Conservation (phyloP, 2,329 filamentous ascomycete genomes). For the Penicillium sp. region DNA sequence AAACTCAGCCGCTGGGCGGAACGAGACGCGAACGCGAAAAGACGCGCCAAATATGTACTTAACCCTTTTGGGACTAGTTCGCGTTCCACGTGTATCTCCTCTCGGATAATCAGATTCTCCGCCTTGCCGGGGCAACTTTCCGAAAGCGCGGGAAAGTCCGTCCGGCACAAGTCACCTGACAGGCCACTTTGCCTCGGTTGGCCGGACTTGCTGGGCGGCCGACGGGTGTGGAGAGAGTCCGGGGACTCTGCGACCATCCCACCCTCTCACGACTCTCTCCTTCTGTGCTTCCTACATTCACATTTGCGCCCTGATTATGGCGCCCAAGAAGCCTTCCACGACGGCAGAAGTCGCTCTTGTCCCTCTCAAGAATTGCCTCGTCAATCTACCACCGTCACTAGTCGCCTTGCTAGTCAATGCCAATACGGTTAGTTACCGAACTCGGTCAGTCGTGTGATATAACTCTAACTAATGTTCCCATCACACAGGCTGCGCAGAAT, state of each 20-base stretch:
- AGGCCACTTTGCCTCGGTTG: slow-evolving; percentile 30
- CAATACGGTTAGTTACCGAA: slow-evolving; percentile 72
- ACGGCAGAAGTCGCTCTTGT: slow-evolving; percentile 84
- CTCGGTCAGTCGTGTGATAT: slow-evolving; percentile 9
- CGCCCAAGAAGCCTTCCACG: slow-evolving; percentile 61
- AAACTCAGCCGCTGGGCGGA: slow-evolving; percentile 6
- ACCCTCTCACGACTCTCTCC: slow-evolving; percentile 16
- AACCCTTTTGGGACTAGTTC: neutral
- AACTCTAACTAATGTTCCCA: slow-evolving; percentile 27
- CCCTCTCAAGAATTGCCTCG: slow-evolving; percentile 90
- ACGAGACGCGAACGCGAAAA: slow-evolving; percentile 22
- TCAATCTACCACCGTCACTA: slow-evolving; percentile 86
- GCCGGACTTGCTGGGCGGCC: slow-evolving; percentile 10
- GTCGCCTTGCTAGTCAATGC: slow-evolving; percentile 85
- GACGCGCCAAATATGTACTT: slow-evolving; percentile 26
- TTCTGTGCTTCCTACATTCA: slow-evolving; percentile 22
- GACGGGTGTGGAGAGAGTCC: slow-evolving; percentile 25
- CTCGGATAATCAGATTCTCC: slow-evolving; percentile 14
- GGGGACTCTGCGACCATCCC: slow-evolving; percentile 28
- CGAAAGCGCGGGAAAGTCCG: slow-evolving; percentile 1
- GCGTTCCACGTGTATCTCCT: slow-evolving; percentile 10
- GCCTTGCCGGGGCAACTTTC: neutral
- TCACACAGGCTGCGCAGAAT: slow-evolving; percentile 81
- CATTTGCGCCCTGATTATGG: slow-evolving; percentile 43
- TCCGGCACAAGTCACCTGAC: slow-evolving; percentile 23